A percentile compares a stretch with the other conserved stretches of the same genome.
phyloP scores from a whole-genome alignment of 306 rosid species.

The Elaeagnus macrophylla region DNA sequence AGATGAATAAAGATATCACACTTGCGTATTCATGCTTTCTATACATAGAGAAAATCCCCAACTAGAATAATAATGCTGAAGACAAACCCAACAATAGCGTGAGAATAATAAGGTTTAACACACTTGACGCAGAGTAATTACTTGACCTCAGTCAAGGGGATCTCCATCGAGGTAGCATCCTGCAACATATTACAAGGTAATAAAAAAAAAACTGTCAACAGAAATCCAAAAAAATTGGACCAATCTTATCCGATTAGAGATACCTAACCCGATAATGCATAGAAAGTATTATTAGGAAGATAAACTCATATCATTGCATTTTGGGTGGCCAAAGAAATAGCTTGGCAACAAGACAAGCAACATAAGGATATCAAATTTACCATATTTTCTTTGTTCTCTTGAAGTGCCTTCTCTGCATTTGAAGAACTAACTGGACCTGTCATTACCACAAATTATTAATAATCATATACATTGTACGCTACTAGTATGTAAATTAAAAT shows the following conservation, averaged over 20 bases:
- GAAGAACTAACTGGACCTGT: slow-evolving; percentile 34
- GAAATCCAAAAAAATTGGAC: not conserved
- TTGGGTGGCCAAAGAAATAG: not conserved
- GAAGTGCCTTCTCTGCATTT: slow-evolving; percentile 22
- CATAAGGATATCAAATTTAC: slow-evolving; percentile 16
- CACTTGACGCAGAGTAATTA: slow-evolving; percentile 13
- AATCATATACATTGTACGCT: not conserved
- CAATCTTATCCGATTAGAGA: too few relatives aligned
- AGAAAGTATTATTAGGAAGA: too few relatives aligned
- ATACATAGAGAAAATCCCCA: slow-evolving; percentile 36
- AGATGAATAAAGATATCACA: not conserved
- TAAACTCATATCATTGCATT: too few relatives aligned
- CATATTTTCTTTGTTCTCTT: slow-evolving; percentile 66
- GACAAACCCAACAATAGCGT: slow-evolving; percentile 30
- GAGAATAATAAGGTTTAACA: slow-evolving; percentile 16
- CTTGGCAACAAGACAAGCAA: not conserved
- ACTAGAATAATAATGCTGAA: slow-evolving; percentile 22
- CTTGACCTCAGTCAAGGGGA: slow-evolving; percentile 26
- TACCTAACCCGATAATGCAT: too few relatives aligned
- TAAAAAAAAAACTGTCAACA: not conserved
- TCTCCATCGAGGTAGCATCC: slow-evolving; percentile 33
- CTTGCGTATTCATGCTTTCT: slow-evolving; percentile 22
- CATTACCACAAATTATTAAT: slow-evolving; percentile 7
- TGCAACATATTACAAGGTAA: slow-evolving; percentile 4
- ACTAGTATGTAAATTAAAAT: not conserved